Base-by-base conservation (phyloP, 202 grass and related monocot species). In the Setaria italica region DNA sequence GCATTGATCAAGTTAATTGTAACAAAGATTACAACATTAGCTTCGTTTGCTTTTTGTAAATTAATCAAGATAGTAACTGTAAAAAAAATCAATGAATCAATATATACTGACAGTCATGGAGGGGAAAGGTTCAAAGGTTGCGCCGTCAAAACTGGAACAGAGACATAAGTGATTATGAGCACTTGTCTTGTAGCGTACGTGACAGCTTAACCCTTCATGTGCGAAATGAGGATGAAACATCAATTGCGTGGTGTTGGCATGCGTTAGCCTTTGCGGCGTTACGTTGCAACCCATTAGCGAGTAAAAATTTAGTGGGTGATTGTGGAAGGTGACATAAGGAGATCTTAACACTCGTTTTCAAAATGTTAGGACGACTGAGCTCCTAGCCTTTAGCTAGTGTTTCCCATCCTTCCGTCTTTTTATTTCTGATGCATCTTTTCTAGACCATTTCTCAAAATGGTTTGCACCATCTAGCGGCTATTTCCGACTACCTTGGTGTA, bases 241-340 rank as follows among this genome's bases (percentile, higher is more conserved):
- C 72, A 74, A 48, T 49, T 80, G 16, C 33, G 15, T 54, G 48
- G 48, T 35, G 71, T 60, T 76, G 62, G 42, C 48, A n/a, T 13
- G 87, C 46, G 41, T 74, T 84, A 73, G 9, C 14, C 80, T 62
- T 71, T 84, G 29, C 66, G 78, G 81, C 62, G 64, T 69, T 81
- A 70, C 74, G 42, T 85, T 73, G 58, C 76, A 11, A 83, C 49
- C 62, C 80, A 74, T 62, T 80, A 59, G 53, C 0, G 82, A 65
- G 63, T 83, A 25, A 80, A 87, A 66, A 76, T 50, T 90, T 76
- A 80, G 69, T 84, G 81, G 78, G 78, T 32, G 60, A 69, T 85
- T 69, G 87, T 80, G 82, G 82, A 85, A 43, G 60, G 20, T 85
- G 82, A 89, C 87, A 89, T 53, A 76, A 53, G 68, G 50, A 85